Evolutionary conservation across 495 filamentous ascomycete genomes (phyloP), one percentile per base, ranked within the genome.

Genomic region (Xylaria palmicola): DNA sequence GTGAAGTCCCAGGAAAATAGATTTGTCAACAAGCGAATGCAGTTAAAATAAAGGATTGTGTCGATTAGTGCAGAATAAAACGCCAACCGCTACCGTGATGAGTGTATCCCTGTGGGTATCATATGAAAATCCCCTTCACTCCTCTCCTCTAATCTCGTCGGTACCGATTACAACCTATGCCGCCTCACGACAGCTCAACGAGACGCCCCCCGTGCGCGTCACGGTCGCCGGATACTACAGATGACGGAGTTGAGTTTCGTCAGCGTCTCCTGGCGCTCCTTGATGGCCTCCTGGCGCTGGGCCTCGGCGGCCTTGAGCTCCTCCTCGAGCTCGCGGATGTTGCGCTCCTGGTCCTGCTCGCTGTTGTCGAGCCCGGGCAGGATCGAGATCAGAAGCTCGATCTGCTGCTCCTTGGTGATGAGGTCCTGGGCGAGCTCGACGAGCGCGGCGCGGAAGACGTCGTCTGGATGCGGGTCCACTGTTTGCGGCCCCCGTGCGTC

Each of bases 401-500:
- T 94, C 82, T 97, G 92, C 78, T 97, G 91, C 65, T 93, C 90
- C 74, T 97, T 92, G 57, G 90, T 75, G 52, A 98, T 88, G 0
- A 98, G 79, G 68, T 97, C 93, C 13, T 87, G 86, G 17, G 92
- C 90, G 19, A 98, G 81, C 70, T 98, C 93, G 34, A 83, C 74
- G 69, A 95, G 86, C 9, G 88, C 85, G 8, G 81, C 82, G 39
- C 81, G 80, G 72, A 95, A 96, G 13, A 80, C 79, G 39, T 85
- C 80, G 0, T 89, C 81, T 0, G 86, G 77, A 62, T 90, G 82
- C 0, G 89, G 83, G 6, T 84, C 81, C 5, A 85, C 81, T 83
- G 57, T 52, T 44, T 8, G 8, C 20, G 4, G 17, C 9, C 12
- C 39, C 5, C n/a, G 24, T 8, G n/a, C 1, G 29, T 60, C 15